Conservation (phyloP, 108 stramenopile species). For the Fistulifera pelliculosa region DNA sequence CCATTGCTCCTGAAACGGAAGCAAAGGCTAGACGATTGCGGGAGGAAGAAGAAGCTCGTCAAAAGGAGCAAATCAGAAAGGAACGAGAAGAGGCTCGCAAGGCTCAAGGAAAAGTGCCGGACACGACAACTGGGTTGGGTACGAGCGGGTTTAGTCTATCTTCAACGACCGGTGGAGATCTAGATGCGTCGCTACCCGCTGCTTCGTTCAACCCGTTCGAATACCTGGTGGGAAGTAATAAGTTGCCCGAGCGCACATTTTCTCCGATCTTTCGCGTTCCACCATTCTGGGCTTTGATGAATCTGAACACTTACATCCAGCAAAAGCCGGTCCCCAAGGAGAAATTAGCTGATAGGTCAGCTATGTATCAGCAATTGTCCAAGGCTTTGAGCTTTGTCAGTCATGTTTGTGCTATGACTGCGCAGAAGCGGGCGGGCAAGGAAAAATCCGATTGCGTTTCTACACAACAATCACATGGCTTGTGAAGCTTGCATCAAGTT, state of each 20-base stretch:
- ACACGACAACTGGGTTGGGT: slow-evolving; percentile 31
- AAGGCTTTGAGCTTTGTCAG: slow-evolving; percentile 76
- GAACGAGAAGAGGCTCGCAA: slow-evolving; percentile 41
- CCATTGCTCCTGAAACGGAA: slow-evolving; percentile 9
- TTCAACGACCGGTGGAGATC: slow-evolving; percentile 16
- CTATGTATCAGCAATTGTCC: slow-evolving; percentile 74
- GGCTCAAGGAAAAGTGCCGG: slow-evolving; percentile 6
- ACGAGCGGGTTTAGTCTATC: slow-evolving; percentile 45
- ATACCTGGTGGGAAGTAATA: slow-evolving; percentile 60
- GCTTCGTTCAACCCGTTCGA: slow-evolving; percentile 77
- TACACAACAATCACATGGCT: slow-evolving; percentile 63
- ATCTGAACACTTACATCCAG: slow-evolving; percentile 71
- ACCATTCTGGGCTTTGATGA: slow-evolving; percentile 81
- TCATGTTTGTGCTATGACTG: slow-evolving; percentile 67
- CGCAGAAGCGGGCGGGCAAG: slow-evolving; percentile 18
- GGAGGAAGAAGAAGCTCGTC: slow-evolving; percentile 36
- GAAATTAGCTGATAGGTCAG: slow-evolving; percentile 36
- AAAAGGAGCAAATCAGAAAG: slow-evolving; percentile 38
- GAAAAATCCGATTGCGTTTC: slow-evolving; percentile 41
- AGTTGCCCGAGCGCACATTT: slow-evolving; percentile 68
- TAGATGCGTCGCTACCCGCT: slow-evolving; percentile 14
- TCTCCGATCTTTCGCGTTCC: slow-evolving; percentile 78
- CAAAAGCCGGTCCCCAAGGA: slow-evolving; percentile 40
- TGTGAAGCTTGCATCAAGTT: slow-evolving; percentile 79
- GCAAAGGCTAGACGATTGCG: slow-evolving; percentile 23